phyloP scores from a whole-genome alignment of 2,329 filamentous ascomycete genomes.

The Talaromyces sp. region DNA sequence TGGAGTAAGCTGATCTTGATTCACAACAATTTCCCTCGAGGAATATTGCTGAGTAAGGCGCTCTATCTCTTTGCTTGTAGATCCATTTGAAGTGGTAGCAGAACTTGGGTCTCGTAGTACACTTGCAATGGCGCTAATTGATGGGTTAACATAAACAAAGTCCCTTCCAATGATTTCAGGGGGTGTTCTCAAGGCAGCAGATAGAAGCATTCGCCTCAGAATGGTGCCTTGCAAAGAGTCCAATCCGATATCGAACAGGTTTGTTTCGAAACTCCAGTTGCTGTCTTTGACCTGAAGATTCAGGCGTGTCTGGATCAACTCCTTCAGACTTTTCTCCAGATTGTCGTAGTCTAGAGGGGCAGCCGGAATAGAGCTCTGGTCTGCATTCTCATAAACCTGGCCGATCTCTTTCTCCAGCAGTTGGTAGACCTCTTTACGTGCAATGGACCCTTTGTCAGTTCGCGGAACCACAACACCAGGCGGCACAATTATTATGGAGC shows the following conservation, averaged over 20 bases:
- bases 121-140: neutral
- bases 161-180: neutral
- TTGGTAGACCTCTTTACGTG: slow-evolving; percentile 4
- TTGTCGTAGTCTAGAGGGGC: neutral
- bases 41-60: neutral
- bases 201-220: slow-evolving; percentile 1
- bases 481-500: neutral
- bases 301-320: neutral
- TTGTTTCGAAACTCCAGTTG: neutral
- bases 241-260: slow-evolving; percentile 1
- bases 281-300: neutral
- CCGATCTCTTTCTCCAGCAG: slow-evolving; percentile 1
- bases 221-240: slow-evolving; percentile 1
- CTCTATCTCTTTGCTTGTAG: neutral
- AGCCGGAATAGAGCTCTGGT: neutral
- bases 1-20: neutral
- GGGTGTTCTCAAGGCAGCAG: neutral
- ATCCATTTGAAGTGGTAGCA: neutral
- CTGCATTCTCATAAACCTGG: neutral
- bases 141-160: slow-evolving; percentile 2
- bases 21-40: neutral
- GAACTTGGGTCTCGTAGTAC: neutral
- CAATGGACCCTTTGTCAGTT: slow-evolving; percentile 1
- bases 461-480: neutral
- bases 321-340: neutral